phyloP scores from a whole-genome alignment of 768 basidiomycete genomes.

The Pisolithus marmoratus region DNA sequence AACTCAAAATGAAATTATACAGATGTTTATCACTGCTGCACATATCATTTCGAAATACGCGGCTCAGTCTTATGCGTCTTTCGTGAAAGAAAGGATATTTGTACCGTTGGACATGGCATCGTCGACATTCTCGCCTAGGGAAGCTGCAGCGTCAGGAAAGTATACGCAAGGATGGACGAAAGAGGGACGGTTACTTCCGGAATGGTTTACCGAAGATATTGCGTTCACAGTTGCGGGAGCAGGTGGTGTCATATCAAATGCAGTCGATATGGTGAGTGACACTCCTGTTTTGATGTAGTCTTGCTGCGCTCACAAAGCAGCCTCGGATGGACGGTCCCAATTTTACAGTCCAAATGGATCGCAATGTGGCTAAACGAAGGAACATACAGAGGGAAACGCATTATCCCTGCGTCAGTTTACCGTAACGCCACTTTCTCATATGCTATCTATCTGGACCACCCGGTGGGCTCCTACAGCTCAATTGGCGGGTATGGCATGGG shows the following conservation, averaged over 20 bases:
- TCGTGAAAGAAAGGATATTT: constrained; percentile 38
- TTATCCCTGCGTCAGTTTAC: constrained; percentile 30
- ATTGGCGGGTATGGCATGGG: constrained; percentile 38
- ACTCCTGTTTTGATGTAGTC: background rate
- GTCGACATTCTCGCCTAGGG: constrained; percentile 32
- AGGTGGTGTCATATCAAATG: constrained; percentile 40
- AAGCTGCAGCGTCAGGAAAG: constrained; percentile 28
- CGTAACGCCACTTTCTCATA: constrained; percentile 28
- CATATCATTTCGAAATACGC: constrained; percentile 32
- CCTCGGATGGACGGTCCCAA: background rate
- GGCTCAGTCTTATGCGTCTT: constrained; percentile 30
- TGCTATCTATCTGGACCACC: constrained; percentile 13
- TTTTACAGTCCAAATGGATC: constrained; percentile 35
- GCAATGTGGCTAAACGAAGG: constrained; percentile 30
- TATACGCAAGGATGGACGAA: constrained; percentile 30
- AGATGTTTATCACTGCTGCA: constrained; percentile 36
- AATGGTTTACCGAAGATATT: constrained; percentile 23
- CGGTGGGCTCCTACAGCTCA: constrained; percentile 16
- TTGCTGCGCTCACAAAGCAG: background rate
- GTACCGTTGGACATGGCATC: constrained; percentile 35
- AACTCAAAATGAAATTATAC: background rate
- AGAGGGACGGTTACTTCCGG: constrained; percentile 29
- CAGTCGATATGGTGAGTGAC: constrained; percentile 35
- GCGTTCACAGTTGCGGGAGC: constrained; percentile 29
- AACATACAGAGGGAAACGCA: constrained; percentile 20